Evolutionary conservation across 176 grass and related monocot genomes (phyloP), one percentile per base, ranked within the genome.

Genomic region (Cenchrus purpureus): DNA sequence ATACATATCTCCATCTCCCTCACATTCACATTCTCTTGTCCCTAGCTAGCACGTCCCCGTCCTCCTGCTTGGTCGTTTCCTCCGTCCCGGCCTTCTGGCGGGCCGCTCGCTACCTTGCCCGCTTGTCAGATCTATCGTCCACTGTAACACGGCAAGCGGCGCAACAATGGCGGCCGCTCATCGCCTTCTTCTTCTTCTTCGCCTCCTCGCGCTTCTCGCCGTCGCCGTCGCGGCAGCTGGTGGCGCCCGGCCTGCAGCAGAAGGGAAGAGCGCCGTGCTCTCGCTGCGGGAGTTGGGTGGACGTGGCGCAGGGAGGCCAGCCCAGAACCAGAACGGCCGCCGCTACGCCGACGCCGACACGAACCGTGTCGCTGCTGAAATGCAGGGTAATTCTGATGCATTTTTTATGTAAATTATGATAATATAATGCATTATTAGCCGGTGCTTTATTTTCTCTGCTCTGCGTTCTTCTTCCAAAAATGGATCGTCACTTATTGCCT

Each of bases 261-360:
- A 0, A 8, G 28, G 78, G 45, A 79, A 79, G 59, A 89, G 19
- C 8, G 76, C 52, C 5, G 31, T 78, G 55, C 13, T 98, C 0
- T 53, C 85, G 28, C 79, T 93, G 68, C 84, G 77, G 28, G 86
- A 90, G 67, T 6, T 98, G 75, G 60, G 83, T 2, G 67, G 73
- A 50, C 86, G 84, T 71, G 85, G 61, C 44, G 48, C 73, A 6
- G 67, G 46, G 2, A 52, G 45, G 37, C 37, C 37, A 2, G 31
- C 31, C 34, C 62, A 76, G 69, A 61, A 29, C 63, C 74, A 13
- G 29, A 43, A 46, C 12, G 16, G 28, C 20, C 22, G 52, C 31
- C 50, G 6, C 64, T 43, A 82, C 71, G 60, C 11, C 48, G 79
- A 32, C 67, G 9, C 11, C 48, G 79, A 32, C 67, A 7, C 50